Evolutionary conservation across 805 yeast species (phyloP).

Genomic region (Pichia insulana): DNA sequence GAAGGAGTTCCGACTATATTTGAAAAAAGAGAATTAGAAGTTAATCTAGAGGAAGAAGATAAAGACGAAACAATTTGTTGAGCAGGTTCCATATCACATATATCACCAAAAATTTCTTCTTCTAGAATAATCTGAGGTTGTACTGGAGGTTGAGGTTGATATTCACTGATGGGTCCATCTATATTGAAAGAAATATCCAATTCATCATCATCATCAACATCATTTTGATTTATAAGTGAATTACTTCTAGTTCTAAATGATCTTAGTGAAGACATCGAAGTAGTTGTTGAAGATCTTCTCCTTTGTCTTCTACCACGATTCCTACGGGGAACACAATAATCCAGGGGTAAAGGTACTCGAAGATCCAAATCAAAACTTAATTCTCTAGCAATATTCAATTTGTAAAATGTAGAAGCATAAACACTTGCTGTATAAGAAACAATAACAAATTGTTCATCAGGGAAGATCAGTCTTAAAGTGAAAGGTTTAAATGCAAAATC

Average conservation of each 20-base stretch:
- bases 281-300: conserved; percentile 4
- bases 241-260: conserved; percentile 7
- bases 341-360: conserved; percentile 19
- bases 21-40: conserved; percentile 9
- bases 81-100: conserved; percentile 8
- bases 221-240: conserved; percentile 8
- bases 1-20: conserved; percentile 7
- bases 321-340: conserved; percentile 26
- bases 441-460: conserved; percentile 22
- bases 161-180: not conserved
- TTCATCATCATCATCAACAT: conserved; percentile 10
- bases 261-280: conserved; percentile 3
- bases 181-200: conserved; percentile 7
- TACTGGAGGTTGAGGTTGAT: conserved; percentile 5
- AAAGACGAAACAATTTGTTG: conserved; percentile 7
- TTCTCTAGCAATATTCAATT: conserved; percentile 26
- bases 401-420: conserved; percentile 24
- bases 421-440: conserved; percentile 22
- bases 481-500: conserved; percentile 25
- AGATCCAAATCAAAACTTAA: conserved; percentile 26
- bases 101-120: conserved; percentile 9
- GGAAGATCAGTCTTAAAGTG: conserved; percentile 23
- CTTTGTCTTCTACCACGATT: conserved; percentile 9
- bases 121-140: conserved; percentile 10
- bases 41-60: conserved; percentile 3